Evolutionary conservation across 805 yeast genomes (phyloP), one percentile per base, ranked within the genome.

Genomic region (Dipodascus geniculatus): DNA sequence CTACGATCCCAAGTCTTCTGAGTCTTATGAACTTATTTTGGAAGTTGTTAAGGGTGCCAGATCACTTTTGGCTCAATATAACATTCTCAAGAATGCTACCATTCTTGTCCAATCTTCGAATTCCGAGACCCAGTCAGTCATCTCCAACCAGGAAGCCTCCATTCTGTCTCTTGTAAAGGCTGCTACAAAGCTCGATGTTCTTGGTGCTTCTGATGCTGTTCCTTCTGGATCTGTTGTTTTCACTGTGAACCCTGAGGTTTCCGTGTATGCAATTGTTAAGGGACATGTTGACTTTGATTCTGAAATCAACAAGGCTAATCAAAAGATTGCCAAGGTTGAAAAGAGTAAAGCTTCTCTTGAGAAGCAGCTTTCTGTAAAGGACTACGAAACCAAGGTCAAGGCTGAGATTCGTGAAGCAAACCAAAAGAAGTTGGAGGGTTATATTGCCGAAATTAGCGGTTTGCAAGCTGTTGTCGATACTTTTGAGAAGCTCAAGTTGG

Each of bases 221-320:
- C 97, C 97, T 61, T 80, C 81, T 56, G 99, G 99, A 49, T 87
- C 96, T 69, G 96, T 91, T 48, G 78, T 89, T 60, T 82, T 81
- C 61, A 79, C 95, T 54, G 87, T 91, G 55, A 79, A 81, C 55
- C 84, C 95, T 50, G 85, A 80, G 53, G 82, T 87, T 67, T 83
- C 81, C 56, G 98, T 90, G 20, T 96, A 88, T 64, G 80, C 91
- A 28, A 76, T 93, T 67, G 96, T 91, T 55, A 90, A 88, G 76
- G 99, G 98, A 53, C 90, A 85, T 67, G 82, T 93, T 61, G 97
- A 91, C 69, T 79, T 90, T 61, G 97, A 89, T 63, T 85, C 85
- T 54, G 98, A 93, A 73, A 86, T 93, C 63, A 66, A 74, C 61
- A 93, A 91, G 77, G 93, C 89, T 42, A 69, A 74, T 63, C 81